Conservation (phyloP, 2,329 filamentous ascomycete species). For the Penicillium sp. region DNA sequence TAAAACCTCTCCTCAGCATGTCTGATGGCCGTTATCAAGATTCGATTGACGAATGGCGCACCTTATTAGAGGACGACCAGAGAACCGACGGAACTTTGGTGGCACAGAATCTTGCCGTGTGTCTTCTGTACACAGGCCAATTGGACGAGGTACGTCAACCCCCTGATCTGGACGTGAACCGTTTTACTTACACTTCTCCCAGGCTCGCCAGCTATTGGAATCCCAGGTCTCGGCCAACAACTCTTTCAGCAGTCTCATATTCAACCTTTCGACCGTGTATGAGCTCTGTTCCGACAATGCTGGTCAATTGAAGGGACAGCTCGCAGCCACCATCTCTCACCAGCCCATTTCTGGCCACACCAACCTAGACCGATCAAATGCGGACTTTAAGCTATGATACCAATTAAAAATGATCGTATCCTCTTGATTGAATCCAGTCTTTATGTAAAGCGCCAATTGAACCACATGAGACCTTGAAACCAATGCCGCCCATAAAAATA, state of each 20-base stretch:
- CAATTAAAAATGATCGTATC: constrained; percentile 10
- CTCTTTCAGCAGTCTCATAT: constrained; percentile 78
- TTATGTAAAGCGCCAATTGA: constrained; percentile 16
- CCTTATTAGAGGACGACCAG: constrained; percentile 52
- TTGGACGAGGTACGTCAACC: constrained; percentile 66
- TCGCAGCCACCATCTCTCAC: constrained; percentile 72
- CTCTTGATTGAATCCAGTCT: constrained; percentile 13
- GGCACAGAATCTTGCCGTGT: constrained; percentile 81
- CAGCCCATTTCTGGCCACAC: constrained; percentile 57
- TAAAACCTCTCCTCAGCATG: constrained; percentile 72
- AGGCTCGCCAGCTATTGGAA: constrained; percentile 72
- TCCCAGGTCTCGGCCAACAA: constrained; percentile 64
- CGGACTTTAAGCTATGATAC: constrained; percentile 74
- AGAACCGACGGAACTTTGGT: constrained; percentile 67
- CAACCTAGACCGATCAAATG: constrained; percentile 73
- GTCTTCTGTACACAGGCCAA: constrained; percentile 77
- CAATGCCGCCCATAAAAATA: constrained; percentile 20
- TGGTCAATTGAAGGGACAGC: constrained; percentile 67
- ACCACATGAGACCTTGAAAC: constrained; percentile 7
- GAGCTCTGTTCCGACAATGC: constrained; percentile 85
- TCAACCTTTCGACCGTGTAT: constrained; percentile 89
- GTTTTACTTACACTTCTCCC: constrained; percentile 7
- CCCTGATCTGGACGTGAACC: neutral
- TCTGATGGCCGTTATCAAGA: constrained; percentile 73
- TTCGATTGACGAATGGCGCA: constrained; percentile 66